Percentiles rank a stretch among this genome's conserved stretches.
Conservation (phyloP, 306 rosid species). For the Potentilla sterilis region DNA sequence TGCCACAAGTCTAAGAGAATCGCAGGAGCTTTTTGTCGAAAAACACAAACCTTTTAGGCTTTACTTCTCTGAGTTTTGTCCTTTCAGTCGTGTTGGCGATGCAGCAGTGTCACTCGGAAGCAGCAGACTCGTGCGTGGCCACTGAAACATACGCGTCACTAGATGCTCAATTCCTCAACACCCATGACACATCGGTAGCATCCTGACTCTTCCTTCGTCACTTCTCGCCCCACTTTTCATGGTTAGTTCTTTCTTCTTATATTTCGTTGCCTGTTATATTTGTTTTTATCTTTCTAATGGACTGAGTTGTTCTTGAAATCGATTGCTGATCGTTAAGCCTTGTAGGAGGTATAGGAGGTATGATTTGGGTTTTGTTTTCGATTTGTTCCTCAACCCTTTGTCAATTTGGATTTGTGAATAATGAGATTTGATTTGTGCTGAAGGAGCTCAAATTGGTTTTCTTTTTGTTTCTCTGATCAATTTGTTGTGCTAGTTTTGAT, state of each 20-base stretch:
- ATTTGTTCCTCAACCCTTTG: not conserved
- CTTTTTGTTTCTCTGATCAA: not conserved
- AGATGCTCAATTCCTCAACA: not conserved
- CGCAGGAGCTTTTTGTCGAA: too few species aligned
- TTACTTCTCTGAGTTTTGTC: not conserved
- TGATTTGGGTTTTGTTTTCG: not conserved
- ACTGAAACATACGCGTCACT: not conserved
- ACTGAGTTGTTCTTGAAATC: not conserved
- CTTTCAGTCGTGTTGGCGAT: not conserved
- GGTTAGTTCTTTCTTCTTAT: constrained; percentile 14
- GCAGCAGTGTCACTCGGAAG: not conserved
- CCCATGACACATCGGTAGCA: constrained; percentile 7
- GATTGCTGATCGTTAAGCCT: not conserved
- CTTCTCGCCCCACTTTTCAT: constrained; percentile 2
- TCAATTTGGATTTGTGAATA: not conserved
- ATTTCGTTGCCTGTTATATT: not conserved
- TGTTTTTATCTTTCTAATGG: not conserved
- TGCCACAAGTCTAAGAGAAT: too few species aligned
- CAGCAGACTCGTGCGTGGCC: not conserved
- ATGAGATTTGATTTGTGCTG: not conserved
- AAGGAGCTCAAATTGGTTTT: not conserved
- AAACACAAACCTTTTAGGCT: too few species aligned
- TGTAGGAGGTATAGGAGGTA: not conserved
- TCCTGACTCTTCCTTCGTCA: not conserved
- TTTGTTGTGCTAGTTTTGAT: not conserved